phyloP scores from a whole-genome alignment of 192 early-diverging fungal genomes.

The Allomyces javanicus region DNA sequence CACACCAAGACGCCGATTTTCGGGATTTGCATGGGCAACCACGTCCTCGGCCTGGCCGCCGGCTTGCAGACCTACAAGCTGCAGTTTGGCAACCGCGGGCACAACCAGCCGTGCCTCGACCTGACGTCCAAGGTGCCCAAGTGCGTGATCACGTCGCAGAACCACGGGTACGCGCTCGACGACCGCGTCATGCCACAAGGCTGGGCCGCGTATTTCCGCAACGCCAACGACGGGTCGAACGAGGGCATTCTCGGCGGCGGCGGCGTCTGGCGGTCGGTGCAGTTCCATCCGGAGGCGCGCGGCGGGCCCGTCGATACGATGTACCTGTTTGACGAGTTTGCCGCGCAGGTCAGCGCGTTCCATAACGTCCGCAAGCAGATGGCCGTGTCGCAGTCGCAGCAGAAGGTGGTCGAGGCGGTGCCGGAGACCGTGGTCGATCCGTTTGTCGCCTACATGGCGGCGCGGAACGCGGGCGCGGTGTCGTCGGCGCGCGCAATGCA shows the following conservation, averaged over 20 bases:
- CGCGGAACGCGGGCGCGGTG: no score
- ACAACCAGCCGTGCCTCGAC: conserved; percentile 82
- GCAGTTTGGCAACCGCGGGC: conserved; percentile 85
- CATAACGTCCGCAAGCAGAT: conserved; percentile 16
- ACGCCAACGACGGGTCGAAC: conserved; percentile 89
- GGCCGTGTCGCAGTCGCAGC: neutral
- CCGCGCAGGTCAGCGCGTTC: conserved; percentile 40
- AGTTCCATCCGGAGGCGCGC: conserved; percentile 93
- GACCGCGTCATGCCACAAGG: conserved; percentile 45
- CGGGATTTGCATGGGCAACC: conserved; percentile 96
- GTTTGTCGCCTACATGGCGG: neutral
- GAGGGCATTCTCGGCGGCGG: conserved; percentile 67
- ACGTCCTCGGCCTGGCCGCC: conserved; percentile 75
- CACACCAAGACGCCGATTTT: conserved; percentile 65
- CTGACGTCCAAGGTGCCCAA: conserved; percentile 37
- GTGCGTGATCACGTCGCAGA: conserved; percentile 88
- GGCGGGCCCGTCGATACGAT: conserved; percentile 84
- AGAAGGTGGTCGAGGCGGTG: neutral
- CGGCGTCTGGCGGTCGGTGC: conserved; percentile 61
- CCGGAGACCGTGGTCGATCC: conserved; percentile 1
- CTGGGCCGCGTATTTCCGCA: conserved; percentile 76
- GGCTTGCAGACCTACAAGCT: conserved; percentile 72
- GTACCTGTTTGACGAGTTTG: conserved; percentile 68
- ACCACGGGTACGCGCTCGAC: conserved; percentile 74
- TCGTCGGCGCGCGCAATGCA: no score